Percentiles rank a stretch among this genome's conserved stretches.
Evolutionary conservation across 2,329 filamentous ascomycete species (phyloP).

Genomic region (Aspergillus vadensis): DNA sequence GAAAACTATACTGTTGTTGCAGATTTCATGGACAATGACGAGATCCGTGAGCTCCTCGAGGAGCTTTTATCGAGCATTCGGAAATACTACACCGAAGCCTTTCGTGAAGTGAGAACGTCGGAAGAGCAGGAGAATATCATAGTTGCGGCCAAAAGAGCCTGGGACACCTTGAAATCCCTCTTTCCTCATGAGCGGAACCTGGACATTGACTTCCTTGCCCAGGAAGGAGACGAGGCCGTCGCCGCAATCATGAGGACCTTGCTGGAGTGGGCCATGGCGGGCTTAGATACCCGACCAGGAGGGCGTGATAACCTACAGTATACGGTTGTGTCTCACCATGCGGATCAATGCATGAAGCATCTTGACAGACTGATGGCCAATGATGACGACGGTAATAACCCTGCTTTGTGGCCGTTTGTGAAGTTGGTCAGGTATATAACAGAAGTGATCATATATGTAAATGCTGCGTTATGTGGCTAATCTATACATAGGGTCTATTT

Average conservation of each 20-base stretch:
- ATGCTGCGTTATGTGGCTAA: too few relatives aligned
- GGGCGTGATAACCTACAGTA: constrained; percentile 13
- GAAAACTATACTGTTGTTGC: constrained; percentile 12
- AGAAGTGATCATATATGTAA: too few relatives aligned
- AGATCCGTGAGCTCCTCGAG: constrained; percentile 10
- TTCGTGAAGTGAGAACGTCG: not conserved
- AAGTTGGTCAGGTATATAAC: constrained; percentile 22
- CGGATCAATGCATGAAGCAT: constrained; percentile 16
- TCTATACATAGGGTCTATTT: constrained; percentile 23
- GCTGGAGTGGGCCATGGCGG: constrained; percentile 13
- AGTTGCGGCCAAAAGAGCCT: constrained; percentile 12
- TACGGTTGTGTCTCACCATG: not conserved
- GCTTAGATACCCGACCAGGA: constrained; percentile 14
- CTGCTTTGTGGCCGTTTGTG: constrained; percentile 26
- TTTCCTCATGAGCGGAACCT: constrained; percentile 17
- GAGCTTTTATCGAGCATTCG: constrained; percentile 6
- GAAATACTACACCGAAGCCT: constrained; percentile 4
- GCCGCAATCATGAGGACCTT: constrained; percentile 11
- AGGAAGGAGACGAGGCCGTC: constrained; percentile 4
- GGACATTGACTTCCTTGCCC: constrained; percentile 17
- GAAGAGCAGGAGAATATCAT: constrained; percentile 15
- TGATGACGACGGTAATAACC: not conserved
- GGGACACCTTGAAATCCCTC: constrained; percentile 19
- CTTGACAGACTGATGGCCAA: constrained; percentile 22
- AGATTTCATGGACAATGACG: constrained; percentile 11